Evolutionary conservation across 1,284 basidiomycete species (phyloP), one percentile per base, ranked within the genome.

Genomic region (Phlebopus sp.): DNA sequence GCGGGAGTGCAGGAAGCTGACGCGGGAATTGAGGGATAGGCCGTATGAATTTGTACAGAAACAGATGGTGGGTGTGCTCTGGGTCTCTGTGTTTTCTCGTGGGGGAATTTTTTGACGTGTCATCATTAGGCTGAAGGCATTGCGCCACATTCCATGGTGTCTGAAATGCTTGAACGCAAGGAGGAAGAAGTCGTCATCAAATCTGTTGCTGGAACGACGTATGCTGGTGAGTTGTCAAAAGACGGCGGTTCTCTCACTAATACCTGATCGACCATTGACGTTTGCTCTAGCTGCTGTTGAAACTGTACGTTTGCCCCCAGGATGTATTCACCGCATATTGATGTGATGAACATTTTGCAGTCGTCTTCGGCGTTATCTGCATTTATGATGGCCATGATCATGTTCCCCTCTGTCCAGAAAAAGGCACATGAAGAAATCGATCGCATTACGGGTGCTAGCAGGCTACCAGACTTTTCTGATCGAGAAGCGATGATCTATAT

Each of bases 351-450:
- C 31, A 29, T 18, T 21, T 23, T 13, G n/a, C 9, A 49, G 47
- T 49, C 34, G 13, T 42, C 49, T 11, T 42, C 47, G 14, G 42
- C 29, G 1, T 14, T 52, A 5, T 49, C 42, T 10, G 41, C 47
- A n/a, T 49, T 49, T 32, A 21, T 50, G 49, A 35, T 45, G 42
- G 47, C 42, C 7, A 38, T 51, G 42, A 9, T 41, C 5, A 37
- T 42, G 37, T 49, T 58, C 23, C 66, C 66, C 1, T 66, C 68
- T 3, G 55, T 59, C 7, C 67, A 69, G 41, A 47, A 50, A 19
- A 62, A 58, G 35, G 72, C 69, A 1, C 71, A 71, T 49, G 55
- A 52, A 9, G 69, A 72, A 51, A 55, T 75, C n/a, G 69, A 73
- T 47, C 31, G 48, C 4, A 67, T 74, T 18, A 53, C 70, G 27